A percentile compares a stretch with the other conserved stretches of the same genome.
Conservation (phyloP, 1,139 yeast species). For the Arxiozyma slooffiae region DNA sequence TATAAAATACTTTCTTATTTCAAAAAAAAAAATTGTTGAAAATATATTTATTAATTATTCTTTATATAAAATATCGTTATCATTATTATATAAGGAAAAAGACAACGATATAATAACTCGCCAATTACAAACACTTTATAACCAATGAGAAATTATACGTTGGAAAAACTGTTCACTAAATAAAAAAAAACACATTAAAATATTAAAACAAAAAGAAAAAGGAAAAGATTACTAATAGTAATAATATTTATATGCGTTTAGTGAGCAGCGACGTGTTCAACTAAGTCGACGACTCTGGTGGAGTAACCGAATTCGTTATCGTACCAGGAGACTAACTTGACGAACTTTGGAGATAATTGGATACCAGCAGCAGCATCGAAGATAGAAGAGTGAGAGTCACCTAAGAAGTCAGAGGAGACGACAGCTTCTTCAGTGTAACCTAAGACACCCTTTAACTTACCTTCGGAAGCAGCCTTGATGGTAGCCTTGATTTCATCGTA, state of each 20-base stretch:
- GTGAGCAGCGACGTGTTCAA: slow-evolving; percentile 56
- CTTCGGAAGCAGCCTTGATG: slow-evolving; percentile 61
- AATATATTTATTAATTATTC: no score
- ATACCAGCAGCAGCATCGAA: slow-evolving; percentile 81
- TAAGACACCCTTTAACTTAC: slow-evolving; percentile 61
- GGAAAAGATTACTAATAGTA: slow-evolving; percentile 15
- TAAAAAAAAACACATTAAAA: not conserved
- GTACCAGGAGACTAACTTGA: slow-evolving; percentile 79
- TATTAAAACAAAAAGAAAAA: no score
- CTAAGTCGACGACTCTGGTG: slow-evolving; percentile 80
- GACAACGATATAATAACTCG: not conserved
- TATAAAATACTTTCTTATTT: no score
- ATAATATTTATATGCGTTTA: slow-evolving; percentile 1
- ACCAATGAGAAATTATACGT: not conserved
- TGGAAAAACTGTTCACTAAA: not conserved
- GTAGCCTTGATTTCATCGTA: slow-evolving; percentile 70
- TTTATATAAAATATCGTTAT: no score
- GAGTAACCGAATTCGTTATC: slow-evolving; percentile 87
- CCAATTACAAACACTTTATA: not conserved
- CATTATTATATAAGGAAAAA: not conserved
- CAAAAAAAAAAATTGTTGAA: no score
- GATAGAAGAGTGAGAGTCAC: slow-evolving; percentile 68
- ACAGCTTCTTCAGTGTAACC: slow-evolving; percentile 83
- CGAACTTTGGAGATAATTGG: slow-evolving; percentile 74
- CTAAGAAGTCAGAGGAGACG: slow-evolving; percentile 75